Evolutionary conservation across 805 yeast species (phyloP), one percentile per base, ranked within the genome.

Genomic region (Lipomyces sp.): DNA sequence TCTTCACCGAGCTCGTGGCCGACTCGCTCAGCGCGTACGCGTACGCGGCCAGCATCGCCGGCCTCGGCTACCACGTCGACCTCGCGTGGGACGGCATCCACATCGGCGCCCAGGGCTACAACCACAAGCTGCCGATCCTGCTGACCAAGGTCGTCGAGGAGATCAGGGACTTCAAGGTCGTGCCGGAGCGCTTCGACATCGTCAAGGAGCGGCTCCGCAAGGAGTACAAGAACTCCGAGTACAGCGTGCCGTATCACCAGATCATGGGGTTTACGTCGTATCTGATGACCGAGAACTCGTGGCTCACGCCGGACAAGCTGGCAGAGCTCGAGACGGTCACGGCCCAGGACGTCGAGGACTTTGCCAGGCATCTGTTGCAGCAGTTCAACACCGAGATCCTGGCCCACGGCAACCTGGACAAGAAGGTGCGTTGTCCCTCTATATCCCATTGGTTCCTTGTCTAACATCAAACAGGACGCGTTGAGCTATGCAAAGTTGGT

Each of bases 11-110:
- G 43, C 65, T 91, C 52, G 68, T 91, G 21, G 84, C 80, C 45
- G 96, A 90, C 63, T 80, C 79, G 32, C 72, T 93, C 57, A 81
- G 80, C 60, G 90, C 88, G 61, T 70, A 81, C 46, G 80, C 87
- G 8, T 91, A 91, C 62, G 84, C 86, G 63, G 97, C 98, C 0
- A 77, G 80, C 7, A 74, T 89, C 48, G 96, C 93, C 1, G 93
- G 93, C 0, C 74, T 88, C 50, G 70, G 75, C 45, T 81, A 81
- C 51, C 68, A 74, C 1, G 73, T 90, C 36, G 68, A 74, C 28
- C 71, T 78, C 51, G 78, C 83, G 48, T 76, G 83, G 55, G 88
- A 83, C 58, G 95, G 96, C 0, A 62, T 90, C 36, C 76, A 78
- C 35, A 63, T 91, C 39, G 79, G 78, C 42, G 72, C 88, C 21